Evolutionary conservation across 2,329 filamentous ascomycete genomes (phyloP), one percentile per base, ranked within the genome.

Genomic region (Nemania diffusa): DNA sequence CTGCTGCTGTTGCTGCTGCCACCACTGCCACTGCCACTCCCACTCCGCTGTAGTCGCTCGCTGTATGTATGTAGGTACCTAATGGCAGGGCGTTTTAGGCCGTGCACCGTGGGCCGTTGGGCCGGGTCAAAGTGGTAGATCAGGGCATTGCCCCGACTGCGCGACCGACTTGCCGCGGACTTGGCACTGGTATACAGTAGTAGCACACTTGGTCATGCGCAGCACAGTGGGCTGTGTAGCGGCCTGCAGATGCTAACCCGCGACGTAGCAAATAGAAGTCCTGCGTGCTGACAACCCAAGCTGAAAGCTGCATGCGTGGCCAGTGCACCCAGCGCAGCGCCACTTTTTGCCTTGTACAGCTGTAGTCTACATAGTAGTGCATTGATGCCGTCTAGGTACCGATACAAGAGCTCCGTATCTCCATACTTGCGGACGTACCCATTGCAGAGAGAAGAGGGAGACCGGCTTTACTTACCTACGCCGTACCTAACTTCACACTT

Each of bases 261-360:
- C n/a, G 68, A 71, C 48, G 50, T 67, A 67, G 72, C 75, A 76
- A 77, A 76, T 77, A 68, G 68, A 71, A 76, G 70, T 65, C 66
- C 53, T 68, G 63, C 66, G 63, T 70, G 66, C 62, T 69, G 73
- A 73, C 68, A 57, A 73, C 67, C 64, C 55, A 63, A 75, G 74
- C 75, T 76, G 76, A 77, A 77, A 71, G 72, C 68, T 76, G 74
- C 74, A 77, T 68, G 71, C 57, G 46, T 74, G 71, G 73, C 71
- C 72, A 70, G 72, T 74, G 73, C 75, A 71, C 73, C 55, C 62
- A 24, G 59, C 62, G 48, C 66, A 58, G 62, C 69, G 67, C 69
- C 69, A 69, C 69, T 34, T 60, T 64, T 69, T 68, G 70, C 71
- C 72, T 74, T 73, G 60, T 63, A 59, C 60, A 55, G 53, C 65